Base-by-base conservation (phyloP, 1,139 yeast species). In the Arxiozyma bovina region DNA sequence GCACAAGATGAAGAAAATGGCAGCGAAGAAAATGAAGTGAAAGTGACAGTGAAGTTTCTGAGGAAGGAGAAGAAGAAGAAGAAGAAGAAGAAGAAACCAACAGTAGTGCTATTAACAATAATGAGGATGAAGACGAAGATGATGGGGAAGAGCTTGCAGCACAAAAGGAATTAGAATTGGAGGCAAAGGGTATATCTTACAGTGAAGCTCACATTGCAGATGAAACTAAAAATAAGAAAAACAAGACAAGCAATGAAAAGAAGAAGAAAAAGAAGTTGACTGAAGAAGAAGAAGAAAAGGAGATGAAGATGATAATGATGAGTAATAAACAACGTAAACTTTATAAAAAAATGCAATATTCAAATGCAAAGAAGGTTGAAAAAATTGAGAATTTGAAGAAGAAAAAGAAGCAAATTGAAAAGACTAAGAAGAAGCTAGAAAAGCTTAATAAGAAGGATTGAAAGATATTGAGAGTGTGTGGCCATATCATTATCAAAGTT, bases 271-370 rank as follows among this genome's bases (percentile, higher is more conserved):
- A 73, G 64, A 70, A 68, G 58, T 61, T 73, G 69, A 62, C 74
- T 69, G 72, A 73, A 57, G 89, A 79, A 60, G 86, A 83, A 56
- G 96, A 87, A 73, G 95, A 85, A 68, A 86, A 87, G 74, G 95
- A 88, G 63, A 79, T 89, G 73, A 87, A 85, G 75, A 85, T 83
- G 81, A 89, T 90, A 70, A 93, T 93, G 99, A 91, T 93, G 98
- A 81, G 94, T 63, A 91, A 90, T 76, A 93, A 91, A 73, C 96
- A 93, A 75, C 87, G 91, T 78, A 89, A 88, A 74, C 79, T 91
- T 63, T 93, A 93, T 78, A 86, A 87, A 76, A 88, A 88, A 84
- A 88, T 93, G 95, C 94, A 89, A 76, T 85, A 89, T 70, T 94
- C 96, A 57, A 82, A 87, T 66, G 85, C 86, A 57, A 84, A 88